Conservation (phyloP, 2,329 filamentous ascomycete species). For the Arthroderma sp. region DNA sequence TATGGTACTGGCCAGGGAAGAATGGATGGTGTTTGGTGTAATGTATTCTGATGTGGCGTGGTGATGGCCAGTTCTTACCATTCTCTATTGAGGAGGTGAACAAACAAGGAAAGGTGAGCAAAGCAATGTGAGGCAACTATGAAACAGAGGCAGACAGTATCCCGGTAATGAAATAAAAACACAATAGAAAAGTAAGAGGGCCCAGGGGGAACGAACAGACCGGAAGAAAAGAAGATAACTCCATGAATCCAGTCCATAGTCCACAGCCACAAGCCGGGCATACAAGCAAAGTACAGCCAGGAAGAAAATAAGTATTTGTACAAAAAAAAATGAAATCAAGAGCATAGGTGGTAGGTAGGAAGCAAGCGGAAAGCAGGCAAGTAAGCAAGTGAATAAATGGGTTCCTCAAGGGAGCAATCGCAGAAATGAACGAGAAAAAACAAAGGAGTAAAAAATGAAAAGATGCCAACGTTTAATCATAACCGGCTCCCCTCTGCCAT, state of each 20-base stretch:
- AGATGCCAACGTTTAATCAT: constrained; percentile 31
- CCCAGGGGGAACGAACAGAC: neutral
- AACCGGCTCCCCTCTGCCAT: constrained; percentile 55
- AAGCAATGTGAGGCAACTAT: neutral
- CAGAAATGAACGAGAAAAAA: constrained; percentile 3
- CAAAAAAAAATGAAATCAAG: neutral
- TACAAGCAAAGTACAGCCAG: neutral
- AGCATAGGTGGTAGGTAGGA: neutral
- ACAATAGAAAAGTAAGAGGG: neutral
- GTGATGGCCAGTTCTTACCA: neutral
- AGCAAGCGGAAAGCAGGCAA: too few species aligned
- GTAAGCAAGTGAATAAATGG: constrained; percentile 7
- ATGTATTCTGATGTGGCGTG: too few species aligned
- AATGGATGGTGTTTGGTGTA: neutral
- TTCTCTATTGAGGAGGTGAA: neutral
- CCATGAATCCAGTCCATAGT: constrained; percentile 5
- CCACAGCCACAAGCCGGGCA: neutral
- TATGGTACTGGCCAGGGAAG: neutral
- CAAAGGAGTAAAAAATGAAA: neutral
- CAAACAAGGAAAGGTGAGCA: neutral
- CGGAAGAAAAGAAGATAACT: neutral
- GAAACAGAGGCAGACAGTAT: neutral
- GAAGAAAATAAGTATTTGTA: neutral
- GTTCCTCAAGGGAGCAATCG: constrained; percentile 1
- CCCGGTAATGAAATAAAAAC: neutral